A percentile compares a stretch with the other conserved stretches of the same genome.
phyloP scores from a whole-genome alignment of 257 asterid genomes.

The Perilla frutescens region DNA sequence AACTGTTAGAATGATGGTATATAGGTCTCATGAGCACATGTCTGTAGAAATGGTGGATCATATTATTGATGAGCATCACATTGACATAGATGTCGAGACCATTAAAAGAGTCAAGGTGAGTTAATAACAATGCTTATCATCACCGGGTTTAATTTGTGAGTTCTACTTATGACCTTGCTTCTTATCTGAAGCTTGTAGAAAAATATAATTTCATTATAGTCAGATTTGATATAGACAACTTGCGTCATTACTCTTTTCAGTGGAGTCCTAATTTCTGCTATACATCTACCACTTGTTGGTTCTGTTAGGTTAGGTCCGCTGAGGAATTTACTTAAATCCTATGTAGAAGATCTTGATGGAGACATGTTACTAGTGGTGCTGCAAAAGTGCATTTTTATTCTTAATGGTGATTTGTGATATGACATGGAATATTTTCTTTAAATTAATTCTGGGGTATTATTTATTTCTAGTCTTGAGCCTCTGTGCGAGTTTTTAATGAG shows the following conservation, averaged over 20 bases:
- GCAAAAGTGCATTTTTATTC: neutral
- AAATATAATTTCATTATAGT: neutral
- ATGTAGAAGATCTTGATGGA: conserved; percentile 1
- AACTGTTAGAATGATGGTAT: conserved; percentile 29
- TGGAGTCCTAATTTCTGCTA: conserved; percentile 4
- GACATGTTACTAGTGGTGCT: neutral
- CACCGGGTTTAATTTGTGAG: conserved; percentile 29
- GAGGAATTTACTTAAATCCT: conserved; percentile 15
- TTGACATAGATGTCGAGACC: conserved; percentile 68
- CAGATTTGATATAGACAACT: conserved; percentile 19
- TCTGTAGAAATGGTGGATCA: conserved; percentile 81
- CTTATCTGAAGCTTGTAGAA: neutral
- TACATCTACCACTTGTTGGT: conserved; percentile 10
- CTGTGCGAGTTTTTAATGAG: neutral
- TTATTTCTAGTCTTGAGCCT: neutral
- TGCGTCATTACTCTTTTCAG: neutral
- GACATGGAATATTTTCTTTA: neutral
- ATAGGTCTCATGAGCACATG: conserved; percentile 96
- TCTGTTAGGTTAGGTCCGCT: neutral
- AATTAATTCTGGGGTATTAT: neutral
- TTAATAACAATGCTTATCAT: conserved; percentile 26
- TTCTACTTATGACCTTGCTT: neutral
- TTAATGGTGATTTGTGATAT: conserved; percentile 4
- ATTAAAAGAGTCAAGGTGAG: conserved; percentile 76
- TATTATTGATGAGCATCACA: conserved; percentile 76